Base-by-base conservation (phyloP, 1,284 basidiomycete species). In the Trametes pubescens region DNA sequence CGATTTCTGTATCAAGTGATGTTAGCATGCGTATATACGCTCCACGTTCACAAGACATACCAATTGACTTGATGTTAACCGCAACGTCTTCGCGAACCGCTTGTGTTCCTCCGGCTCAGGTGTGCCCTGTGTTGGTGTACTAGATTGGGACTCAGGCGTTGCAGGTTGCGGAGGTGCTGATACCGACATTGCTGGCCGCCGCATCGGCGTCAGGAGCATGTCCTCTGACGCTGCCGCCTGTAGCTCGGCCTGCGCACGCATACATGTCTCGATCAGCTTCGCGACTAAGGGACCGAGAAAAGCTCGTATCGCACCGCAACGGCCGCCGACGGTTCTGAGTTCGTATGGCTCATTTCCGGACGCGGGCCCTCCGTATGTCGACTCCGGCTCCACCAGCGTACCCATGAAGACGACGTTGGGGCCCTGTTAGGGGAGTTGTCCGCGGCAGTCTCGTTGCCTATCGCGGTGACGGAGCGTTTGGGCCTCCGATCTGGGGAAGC, bases 81-180 rank as follows among this genome's bases (percentile, higher is more conserved):
- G 87, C 60, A 99, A 78, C 0, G 98, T 97, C 82, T 99, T 99
- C 22, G 94, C 96, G 74, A 90, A 99, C 73, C 86, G 89, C 70
- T 82, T 85, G 59, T 75, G 68, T 65, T 68, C 10, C 6, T 59
- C 59, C 0, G 60, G 57, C 24, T 68, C 61, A 8, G 55, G 48
- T 4, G 56, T 61, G 22, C 54, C 46, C 18, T 51, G 58, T 2
- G 55, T 61, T n/a, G 52, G 54, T 2, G 59, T 56, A 24, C 40
- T 59, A 18, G 32, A 40, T 22, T 29, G 18, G 47, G 53, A 44
- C 18, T 51, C 55, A 14, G 52, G 51, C 5, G 54, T 51, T 8
- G 32, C 3, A 34, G 66, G 63, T 0, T 46, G 37, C 11, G 57
- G 58, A 1, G 68, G 68, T 9, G 65, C 64, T 18, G 71, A 69